Evolutionary conservation across 192 early-diverging fungal species (phyloP), one percentile per base, ranked within the genome.

Genomic region (Helicostylum pulchrum): DNA sequence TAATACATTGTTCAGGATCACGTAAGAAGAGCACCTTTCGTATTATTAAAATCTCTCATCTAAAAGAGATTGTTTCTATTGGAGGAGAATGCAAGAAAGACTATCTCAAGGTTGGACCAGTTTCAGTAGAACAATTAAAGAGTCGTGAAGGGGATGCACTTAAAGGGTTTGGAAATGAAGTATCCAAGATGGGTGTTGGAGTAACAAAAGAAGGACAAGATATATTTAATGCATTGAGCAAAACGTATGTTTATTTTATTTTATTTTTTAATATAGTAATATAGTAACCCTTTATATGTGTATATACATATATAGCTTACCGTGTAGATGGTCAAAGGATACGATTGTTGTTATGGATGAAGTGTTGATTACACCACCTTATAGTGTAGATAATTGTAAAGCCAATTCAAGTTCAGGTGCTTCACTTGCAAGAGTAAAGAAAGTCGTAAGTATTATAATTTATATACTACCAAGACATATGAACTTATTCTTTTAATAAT

Each of bases 331-430:
- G 91, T 64, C 72, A 45, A 81, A 88, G 57, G 81, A 87, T 61
- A 77, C 77, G 30, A 93, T 93, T 67, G 75, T 93, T 8, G 90
- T 93, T 4, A 75, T 93, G 75, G 91, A 93, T 67, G 90, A 93
- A 66, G 84, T 93, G 19, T 70, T 84, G 12, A 88, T 93, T 52
- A 77, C 81, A 14, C 82, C 91, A 26, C 91, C 91, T 3, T 93
- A 93, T 64, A 72, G 79, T 48, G 76, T 83, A 6, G 87, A 89
- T 5, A 82, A 83, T 64, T 90, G 90, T 65, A 84, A 86, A 56
- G 84, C 81, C 34, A 81, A 76, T 64, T 58, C 68, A 2, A 75
- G 80, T 21, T 76, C 86, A 23, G 67, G 85, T 17, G 76, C 75
- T 10, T 79, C 83, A 17, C 68, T 92, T 45, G 82, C 85, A 17